Percentiles rank a stretch among this genome's conserved stretches.
Conservation (phyloP, 1,284 basidiomycete species). For the Trametes sp. region DNA sequence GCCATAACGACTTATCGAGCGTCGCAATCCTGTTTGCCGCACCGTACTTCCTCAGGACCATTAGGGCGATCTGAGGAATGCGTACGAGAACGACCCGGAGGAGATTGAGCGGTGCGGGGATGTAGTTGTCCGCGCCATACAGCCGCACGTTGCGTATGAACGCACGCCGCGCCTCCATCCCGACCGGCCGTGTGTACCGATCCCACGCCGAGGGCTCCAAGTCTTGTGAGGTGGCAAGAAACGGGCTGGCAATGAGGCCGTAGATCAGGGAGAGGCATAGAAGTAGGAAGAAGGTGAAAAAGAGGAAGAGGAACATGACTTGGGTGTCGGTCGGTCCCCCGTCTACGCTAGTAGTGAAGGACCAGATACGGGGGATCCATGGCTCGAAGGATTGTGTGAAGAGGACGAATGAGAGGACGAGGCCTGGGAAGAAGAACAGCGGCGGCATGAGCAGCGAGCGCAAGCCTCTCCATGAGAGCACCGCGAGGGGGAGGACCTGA, state of each 20-base stretch:
- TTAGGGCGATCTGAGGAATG: constrained; percentile 33
- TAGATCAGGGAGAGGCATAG: constrained; percentile 44
- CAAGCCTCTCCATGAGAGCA: constrained; percentile 49
- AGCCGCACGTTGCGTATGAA: constrained; percentile 48
- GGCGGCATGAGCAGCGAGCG: constrained; percentile 49
- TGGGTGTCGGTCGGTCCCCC: constrained; percentile 56
- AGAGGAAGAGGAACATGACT: constrained; percentile 48
- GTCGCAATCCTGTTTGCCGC: neutral
- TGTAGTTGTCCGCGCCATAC: constrained; percentile 51
- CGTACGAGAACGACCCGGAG: constrained; percentile 39
- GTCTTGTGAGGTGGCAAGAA: constrained; percentile 17
- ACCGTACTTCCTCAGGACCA: constrained; percentile 29
- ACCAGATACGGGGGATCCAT: constrained; percentile 36
- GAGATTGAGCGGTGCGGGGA: constrained; percentile 62
- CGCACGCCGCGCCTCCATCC: constrained; percentile 51
- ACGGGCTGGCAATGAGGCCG: constrained; percentile 29
- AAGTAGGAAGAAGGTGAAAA: constrained; percentile 46
- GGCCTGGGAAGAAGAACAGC: constrained; percentile 56
- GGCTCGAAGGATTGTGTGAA: constrained; percentile 52
- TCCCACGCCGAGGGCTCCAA: constrained; percentile 50
- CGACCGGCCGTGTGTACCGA: constrained; percentile 52
- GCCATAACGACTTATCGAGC: constrained; percentile 48
- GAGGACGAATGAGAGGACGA: constrained; percentile 52
- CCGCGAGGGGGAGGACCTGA: constrained; percentile 51
- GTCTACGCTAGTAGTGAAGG: neutral